A percentile compares a stretch with the other conserved stretches of the same genome.
phyloP scores from a whole-genome alignment of 805 yeast genomes.

The Yamadazyma insecticola region DNA sequence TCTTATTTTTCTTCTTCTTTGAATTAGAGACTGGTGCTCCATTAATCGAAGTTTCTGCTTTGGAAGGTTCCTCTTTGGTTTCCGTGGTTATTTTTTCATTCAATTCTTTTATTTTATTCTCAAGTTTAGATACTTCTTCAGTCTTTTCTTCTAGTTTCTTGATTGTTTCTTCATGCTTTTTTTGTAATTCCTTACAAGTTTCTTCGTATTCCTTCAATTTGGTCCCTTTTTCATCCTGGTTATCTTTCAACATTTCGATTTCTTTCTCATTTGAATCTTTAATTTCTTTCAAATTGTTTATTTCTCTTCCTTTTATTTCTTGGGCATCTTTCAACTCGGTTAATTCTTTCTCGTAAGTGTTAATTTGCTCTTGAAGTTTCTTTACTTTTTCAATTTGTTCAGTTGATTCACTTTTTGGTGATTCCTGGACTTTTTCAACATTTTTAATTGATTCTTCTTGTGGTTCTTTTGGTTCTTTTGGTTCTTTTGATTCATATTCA shows the following conservation, averaged over 20 bases:
- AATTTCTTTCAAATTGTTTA: too few species aligned
- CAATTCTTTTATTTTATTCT: background rate
- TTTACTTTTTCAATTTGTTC: background rate
- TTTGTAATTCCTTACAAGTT: background rate
- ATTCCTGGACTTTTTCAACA: background rate
- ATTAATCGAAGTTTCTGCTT: slow-evolving; percentile 14
- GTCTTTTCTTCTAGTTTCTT: slow-evolving; percentile 1
- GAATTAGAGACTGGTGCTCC: slow-evolving; percentile 1
- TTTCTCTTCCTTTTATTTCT: too few species aligned
- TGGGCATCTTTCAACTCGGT: too few species aligned
- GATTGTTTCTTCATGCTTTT: slow-evolving; percentile 1
- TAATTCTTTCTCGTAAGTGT: too few species aligned
- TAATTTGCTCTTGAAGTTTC: too few species aligned
- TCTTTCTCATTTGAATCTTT: too few species aligned
- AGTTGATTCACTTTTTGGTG: background rate
- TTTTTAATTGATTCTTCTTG: background rate
- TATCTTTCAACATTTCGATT: background rate
- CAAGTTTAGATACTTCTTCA: slow-evolving; percentile 9
- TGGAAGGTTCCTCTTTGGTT: slow-evolving; percentile 13
- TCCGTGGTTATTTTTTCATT: slow-evolving; percentile 12
- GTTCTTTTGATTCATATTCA: background rate
- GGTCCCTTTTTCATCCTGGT: slow-evolving; percentile 1
- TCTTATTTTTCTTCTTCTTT: slow-evolving; percentile 9
- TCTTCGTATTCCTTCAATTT: background rate
- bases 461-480: slow-evolving; percentile 1